A percentile compares a stretch with the other conserved stretches of the same genome.
Evolutionary conservation across 2,329 filamentous ascomycete species (phyloP).

Genomic region (Fusarium sp.): DNA sequence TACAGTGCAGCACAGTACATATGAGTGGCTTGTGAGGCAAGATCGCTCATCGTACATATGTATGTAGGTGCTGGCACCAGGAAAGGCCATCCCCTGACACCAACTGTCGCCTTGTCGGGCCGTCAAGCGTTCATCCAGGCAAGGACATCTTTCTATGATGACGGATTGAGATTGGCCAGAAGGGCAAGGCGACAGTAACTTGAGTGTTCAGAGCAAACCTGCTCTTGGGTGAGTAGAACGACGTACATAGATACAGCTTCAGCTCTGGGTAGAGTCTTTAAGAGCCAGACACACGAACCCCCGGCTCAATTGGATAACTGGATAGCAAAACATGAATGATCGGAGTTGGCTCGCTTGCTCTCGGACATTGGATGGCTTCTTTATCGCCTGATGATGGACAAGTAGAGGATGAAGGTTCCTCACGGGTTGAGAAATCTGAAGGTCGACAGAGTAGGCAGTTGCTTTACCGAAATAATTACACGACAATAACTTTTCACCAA

Average conservation of each 20-base stretch:
- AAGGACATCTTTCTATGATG: neutral
- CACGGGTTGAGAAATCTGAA: neutral
- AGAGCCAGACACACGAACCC: neutral
- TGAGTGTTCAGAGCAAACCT: neutral
- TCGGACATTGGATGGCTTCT: neutral
- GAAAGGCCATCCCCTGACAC: neutral
- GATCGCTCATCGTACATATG: constrained; percentile 2
- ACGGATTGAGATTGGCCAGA: neutral
- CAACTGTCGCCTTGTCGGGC: neutral
- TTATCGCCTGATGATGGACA: neutral
- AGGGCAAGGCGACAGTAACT: no score
- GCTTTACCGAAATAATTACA: neutral
- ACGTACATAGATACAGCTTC: neutral
- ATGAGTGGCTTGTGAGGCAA: neutral
- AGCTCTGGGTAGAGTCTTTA: neutral
- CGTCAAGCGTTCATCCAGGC: neutral
- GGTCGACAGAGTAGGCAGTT: neutral
- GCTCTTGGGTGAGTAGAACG: no score
- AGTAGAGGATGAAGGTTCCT: neutral
- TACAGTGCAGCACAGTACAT: neutral
- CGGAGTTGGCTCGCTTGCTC: neutral
- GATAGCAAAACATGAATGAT: neutral
- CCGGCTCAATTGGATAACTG: neutral
- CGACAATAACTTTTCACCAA: neutral
- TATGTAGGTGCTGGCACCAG: constrained; percentile 4